These are phyloP conservation scores for Coniella vitis DNA, from an alignment of 2,329 filamentous ascomycete species.

Conservation along the genomic window DNA sequence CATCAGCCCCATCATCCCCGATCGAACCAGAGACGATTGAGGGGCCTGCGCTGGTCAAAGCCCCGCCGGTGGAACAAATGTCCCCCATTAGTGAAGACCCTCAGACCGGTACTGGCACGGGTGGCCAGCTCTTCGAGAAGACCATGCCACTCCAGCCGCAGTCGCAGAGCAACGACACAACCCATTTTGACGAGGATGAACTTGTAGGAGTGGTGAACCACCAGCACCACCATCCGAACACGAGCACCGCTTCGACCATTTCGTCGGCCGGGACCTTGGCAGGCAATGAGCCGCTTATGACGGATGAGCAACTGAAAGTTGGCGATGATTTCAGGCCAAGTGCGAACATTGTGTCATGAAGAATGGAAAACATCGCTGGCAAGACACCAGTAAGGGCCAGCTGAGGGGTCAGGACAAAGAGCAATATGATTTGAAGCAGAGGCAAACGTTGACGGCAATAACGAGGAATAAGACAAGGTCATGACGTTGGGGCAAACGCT, in stretches of 20 bases:
- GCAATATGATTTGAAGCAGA: neutral
- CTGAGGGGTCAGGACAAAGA: neutral
- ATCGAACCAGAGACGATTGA: neutral
- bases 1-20: neutral
- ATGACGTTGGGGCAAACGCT: too few relatives aligned
- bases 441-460: too few relatives aligned
- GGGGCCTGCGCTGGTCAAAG: neutral
- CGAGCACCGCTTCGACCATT: neutral
- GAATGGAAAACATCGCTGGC: too few relatives aligned
- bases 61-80: neutral
- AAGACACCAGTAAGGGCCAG: neutral
- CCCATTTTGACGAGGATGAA: neutral
- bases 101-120: neutral
- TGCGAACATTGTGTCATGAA: neutral
- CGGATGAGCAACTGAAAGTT: constrained; percentile 11
- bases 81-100: constrained; percentile 1
- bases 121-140: neutral
- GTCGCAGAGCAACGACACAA: neutral
- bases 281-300: constrained; percentile 3
- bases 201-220: neutral
- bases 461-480: too few relatives aligned
- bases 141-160: neutral
- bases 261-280: neutral
- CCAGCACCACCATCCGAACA: neutral
- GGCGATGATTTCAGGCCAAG: constrained; percentile 12